A percentile compares a stretch with the other conserved stretches of the same genome.
Evolutionary conservation across 306 rosid genomes (phyloP).

Genomic region (Cucumis hystrix): DNA sequence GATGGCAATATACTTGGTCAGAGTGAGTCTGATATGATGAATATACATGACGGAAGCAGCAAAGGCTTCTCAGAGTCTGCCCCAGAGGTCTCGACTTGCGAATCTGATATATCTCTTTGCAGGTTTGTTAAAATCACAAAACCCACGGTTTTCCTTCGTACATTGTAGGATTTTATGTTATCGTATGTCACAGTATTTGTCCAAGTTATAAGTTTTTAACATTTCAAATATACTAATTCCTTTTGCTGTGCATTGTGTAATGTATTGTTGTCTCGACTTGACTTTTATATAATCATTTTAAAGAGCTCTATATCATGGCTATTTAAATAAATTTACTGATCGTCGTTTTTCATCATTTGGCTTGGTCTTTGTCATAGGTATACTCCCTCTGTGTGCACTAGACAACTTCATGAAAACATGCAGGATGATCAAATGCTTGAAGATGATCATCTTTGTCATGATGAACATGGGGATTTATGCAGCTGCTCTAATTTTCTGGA

Average conservation of each 20-base stretch:
- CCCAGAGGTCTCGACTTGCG: conserved; percentile 36
- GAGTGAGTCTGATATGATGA: conserved; percentile 31
- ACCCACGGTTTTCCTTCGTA: conserved; percentile 3
- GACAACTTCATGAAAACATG: conserved; percentile 31
- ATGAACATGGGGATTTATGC: conserved; percentile 51
- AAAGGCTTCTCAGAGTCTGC: conserved; percentile 36
- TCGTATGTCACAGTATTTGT: not conserved
- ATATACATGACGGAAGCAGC: conserved; percentile 21
- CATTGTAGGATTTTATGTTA: not conserved
- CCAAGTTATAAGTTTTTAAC: not conserved
- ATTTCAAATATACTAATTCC: not conserved
- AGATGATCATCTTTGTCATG: conserved; percentile 39
- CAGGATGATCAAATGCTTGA: conserved; percentile 35
- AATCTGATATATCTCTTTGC: conserved; percentile 41
- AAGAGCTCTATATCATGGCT: not conserved
- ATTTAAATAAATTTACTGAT: not conserved
- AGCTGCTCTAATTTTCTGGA: conserved; percentile 69
- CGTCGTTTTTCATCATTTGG: not conserved
- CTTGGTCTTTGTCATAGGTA: conserved; percentile 8
- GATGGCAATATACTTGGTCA: conserved; percentile 57
- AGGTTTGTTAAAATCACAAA: conserved; percentile 35
- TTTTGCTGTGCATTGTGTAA: not conserved
- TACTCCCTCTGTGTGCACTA: conserved; percentile 26
- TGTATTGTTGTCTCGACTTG: not conserved
- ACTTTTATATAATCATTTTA: not conserved